These are phyloP conservation scores for Allantophomopsis lycopodina DNA, from an alignment of 2,329 filamentous ascomycete genomes.

Conservation along the genomic window DNA sequence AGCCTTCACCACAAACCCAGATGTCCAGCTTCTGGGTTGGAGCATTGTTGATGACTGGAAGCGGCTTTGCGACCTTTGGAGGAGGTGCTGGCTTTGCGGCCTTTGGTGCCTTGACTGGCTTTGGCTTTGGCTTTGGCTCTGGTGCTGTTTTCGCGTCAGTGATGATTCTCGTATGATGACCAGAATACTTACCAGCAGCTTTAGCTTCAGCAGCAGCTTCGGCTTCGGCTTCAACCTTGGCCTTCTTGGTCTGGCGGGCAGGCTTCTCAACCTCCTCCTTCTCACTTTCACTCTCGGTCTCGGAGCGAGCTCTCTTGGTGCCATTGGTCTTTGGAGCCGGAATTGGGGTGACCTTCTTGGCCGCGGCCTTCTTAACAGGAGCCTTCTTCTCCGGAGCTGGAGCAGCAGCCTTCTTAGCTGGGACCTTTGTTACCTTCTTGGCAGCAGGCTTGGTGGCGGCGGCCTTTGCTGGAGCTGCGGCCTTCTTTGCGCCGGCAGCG, in stretches of 20 bases:
- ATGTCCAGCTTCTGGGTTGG: slow-evolving; percentile 54
- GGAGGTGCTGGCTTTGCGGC: slow-evolving; percentile 10
- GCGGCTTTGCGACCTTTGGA: slow-evolving; percentile 16
- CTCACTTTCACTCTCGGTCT: not conserved
- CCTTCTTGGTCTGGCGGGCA: slow-evolving; percentile 9
- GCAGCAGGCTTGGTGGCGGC: not conserved
- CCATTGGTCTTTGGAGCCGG: not conserved
- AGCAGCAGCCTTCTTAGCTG: not conserved
- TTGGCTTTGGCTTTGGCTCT: slow-evolving; percentile 4
- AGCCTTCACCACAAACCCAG: slow-evolving; percentile 70
- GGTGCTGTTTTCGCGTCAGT: not conserved
- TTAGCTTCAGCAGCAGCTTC: slow-evolving; percentile 1
- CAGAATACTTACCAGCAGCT: too few species aligned
- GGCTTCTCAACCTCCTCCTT: slow-evolving; percentile 6
- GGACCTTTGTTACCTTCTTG: not conserved
- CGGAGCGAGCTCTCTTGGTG: not conserved
- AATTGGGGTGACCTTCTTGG: not conserved
- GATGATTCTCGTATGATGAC: too few species aligned
- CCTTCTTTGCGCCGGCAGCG: too few species aligned
- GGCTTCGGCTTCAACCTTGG: slow-evolving; percentile 1
- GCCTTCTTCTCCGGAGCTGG: not conserved
- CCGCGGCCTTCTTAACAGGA: not conserved
- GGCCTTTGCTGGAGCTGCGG: slow-evolving; percentile 2
- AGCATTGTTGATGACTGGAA: slow-evolving; percentile 44
- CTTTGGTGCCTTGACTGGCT: slow-evolving; percentile 15